Percentiles rank a stretch among this genome's conserved stretches.
Evolutionary conservation across 2,329 filamentous ascomycete genomes (phyloP).

Genomic region (Trichoderma pleuroti): DNA sequence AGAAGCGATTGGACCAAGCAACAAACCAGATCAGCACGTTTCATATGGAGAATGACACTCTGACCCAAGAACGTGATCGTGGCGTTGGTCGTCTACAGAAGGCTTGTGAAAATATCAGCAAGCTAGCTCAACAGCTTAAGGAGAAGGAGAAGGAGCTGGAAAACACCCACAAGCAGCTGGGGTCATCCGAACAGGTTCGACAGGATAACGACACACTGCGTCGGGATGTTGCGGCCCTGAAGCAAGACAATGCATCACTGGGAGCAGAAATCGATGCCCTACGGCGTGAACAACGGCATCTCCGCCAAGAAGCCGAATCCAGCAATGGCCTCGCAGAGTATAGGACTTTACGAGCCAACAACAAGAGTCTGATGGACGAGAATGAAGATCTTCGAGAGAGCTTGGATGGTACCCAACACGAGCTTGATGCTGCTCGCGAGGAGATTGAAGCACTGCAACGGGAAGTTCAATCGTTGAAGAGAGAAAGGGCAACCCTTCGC

Average conservation of each 20-base stretch:
- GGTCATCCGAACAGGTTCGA: conserved; percentile 39
- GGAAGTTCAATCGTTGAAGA: conserved; percentile 37
- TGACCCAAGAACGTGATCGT: conserved; percentile 62
- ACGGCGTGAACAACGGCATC: conserved; percentile 34
- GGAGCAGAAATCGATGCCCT: conserved; percentile 40
- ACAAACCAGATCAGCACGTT: conserved; percentile 60
- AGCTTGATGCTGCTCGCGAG: conserved; percentile 40
- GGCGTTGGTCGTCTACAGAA: conserved; percentile 60
- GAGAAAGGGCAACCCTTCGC: conserved; percentile 45
- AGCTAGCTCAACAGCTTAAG: conserved; percentile 43
- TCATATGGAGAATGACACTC: conserved; percentile 60
- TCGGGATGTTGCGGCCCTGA: conserved; percentile 40
- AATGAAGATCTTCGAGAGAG: conserved; percentile 44
- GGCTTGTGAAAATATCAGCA: conserved; percentile 56
- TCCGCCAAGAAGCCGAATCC: conserved; percentile 41
- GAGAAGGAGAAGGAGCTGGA: conserved; percentile 42
- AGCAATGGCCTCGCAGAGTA: conserved; percentile 44
- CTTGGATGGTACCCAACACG: conserved; percentile 39
- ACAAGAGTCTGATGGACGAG: conserved; percentile 41
- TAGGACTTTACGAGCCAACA: conserved; percentile 41
- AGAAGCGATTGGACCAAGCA: conserved; percentile 58
- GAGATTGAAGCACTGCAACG: conserved; percentile 40
- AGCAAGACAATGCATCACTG: conserved; percentile 42
- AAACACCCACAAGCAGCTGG: conserved; percentile 40
- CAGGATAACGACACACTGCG: conserved; percentile 39